Percentiles rank a stretch among this genome's conserved stretches.
These are phyloP conservation scores for Populus tremula DNA, from an alignment of 345 rosid genomes.

Conservation along the genomic window DNA sequence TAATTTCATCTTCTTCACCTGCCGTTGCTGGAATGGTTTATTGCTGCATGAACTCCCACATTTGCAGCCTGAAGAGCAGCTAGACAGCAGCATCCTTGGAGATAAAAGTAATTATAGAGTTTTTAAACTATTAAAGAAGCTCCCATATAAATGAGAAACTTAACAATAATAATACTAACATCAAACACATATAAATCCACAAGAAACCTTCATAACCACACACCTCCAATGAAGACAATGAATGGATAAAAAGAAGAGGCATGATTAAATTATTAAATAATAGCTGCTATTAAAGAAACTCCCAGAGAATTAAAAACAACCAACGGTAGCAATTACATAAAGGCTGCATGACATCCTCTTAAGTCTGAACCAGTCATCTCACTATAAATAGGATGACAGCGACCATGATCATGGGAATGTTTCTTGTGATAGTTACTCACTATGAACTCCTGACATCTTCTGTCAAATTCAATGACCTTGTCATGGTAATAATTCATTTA, in stretches of 20 bases:
- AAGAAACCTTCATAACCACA: neutral
- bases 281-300: neutral
- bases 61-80: conserved; percentile 91
- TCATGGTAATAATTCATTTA: neutral
- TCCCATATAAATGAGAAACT: neutral
- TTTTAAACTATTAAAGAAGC: neutral
- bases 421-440: neutral
- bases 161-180: neutral
- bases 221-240: neutral
- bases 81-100: conserved; percentile 82
- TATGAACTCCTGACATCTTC: neutral
- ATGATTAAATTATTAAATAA: neutral
- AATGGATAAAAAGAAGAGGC: neutral
- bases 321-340: neutral
- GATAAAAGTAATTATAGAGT: neutral
- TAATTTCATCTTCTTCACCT: conserved; percentile 81
- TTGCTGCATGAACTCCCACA: conserved; percentile 80
- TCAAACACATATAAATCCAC: neutral
- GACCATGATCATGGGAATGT: neutral
- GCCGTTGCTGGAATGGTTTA: conserved; percentile 90
- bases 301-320: neutral
- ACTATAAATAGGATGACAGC: neutral
- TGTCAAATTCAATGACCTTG: neutral
- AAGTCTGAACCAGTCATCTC: neutral
- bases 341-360: neutral